phyloP scores from a whole-genome alignment of 495 filamentous ascomycete species.

The Rhypophila decipiens region DNA sequence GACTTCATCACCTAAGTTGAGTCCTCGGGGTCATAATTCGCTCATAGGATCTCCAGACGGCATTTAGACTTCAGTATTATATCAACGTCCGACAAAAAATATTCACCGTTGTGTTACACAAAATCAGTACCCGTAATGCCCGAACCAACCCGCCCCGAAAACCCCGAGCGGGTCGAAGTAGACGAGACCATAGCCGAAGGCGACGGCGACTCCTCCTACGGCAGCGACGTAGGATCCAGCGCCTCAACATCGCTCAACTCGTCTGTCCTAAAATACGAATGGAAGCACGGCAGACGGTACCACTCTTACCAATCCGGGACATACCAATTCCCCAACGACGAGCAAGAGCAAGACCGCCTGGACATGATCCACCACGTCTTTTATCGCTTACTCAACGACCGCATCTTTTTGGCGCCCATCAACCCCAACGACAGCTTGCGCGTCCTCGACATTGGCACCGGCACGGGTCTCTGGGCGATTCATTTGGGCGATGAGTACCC shows the following conservation, averaged over 20 bases:
- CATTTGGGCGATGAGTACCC: conserved; percentile 19
- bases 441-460: conserved; percentile 19
- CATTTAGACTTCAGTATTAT: no score
- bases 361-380: conserved; percentile 59
- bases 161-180: conserved; percentile 3
- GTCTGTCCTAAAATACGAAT: conserved; percentile 45
- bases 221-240: conserved; percentile 7
- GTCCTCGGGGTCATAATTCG: no score
- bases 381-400: conserved; percentile 28
- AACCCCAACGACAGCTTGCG: conserved; percentile 15
- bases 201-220: conserved; percentile 15
- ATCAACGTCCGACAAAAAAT: no score
- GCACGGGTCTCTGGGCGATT: conserved; percentile 21
- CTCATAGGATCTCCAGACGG: no score
- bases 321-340: conserved; percentile 53
- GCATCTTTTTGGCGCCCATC: conserved; percentile 28
- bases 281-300: conserved; percentile 40
- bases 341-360: conserved; percentile 58
- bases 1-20: no score
- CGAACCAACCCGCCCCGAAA: no score
- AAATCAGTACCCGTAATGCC: no score
- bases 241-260: conserved; percentile 35
- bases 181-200: no score
- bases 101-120: no score
- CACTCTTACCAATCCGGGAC: conserved; percentile 45